Percentiles rank a stretch among this genome's conserved stretches.
phyloP scores from a whole-genome alignment of 257 asterid species.

The Striga asiatica region DNA sequence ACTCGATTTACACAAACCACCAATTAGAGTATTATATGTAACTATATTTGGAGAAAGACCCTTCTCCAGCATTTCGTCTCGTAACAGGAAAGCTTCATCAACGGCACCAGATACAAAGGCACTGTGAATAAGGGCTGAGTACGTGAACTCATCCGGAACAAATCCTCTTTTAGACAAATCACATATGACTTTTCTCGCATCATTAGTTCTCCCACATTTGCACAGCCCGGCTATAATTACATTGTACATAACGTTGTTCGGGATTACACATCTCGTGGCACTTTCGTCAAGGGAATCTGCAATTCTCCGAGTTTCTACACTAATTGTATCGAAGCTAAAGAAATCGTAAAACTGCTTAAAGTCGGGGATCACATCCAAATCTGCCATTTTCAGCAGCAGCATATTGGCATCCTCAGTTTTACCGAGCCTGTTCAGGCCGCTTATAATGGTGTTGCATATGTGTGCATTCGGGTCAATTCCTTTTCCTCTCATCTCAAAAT shows the following conservation, averaged over 20 bases:
- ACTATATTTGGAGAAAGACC: slow-evolving; percentile 68
- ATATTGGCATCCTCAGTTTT: slow-evolving; percentile 49
- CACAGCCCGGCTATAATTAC: slow-evolving; percentile 68
- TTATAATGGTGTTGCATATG: slow-evolving; percentile 57
- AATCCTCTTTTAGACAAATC: slow-evolving; percentile 51
- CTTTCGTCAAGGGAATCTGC: slow-evolving; percentile 42
- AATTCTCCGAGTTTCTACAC: slow-evolving; percentile 32
- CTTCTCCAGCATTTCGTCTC: slow-evolving; percentile 71
- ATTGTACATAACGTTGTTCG: slow-evolving; percentile 58
- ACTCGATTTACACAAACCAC: slow-evolving; percentile 78
- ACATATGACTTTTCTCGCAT: slow-evolving; percentile 46
- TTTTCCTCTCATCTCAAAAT: slow-evolving; percentile 63
- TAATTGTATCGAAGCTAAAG: slow-evolving; percentile 20
- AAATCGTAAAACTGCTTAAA: slow-evolving; percentile 31
- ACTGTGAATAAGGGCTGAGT: slow-evolving; percentile 65
- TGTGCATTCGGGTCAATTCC: slow-evolving; percentile 57
- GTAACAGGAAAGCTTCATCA: slow-evolving; percentile 67
- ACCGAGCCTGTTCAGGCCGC: slow-evolving; percentile 66
- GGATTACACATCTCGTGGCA: slow-evolving; percentile 26
- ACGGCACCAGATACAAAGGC: slow-evolving; percentile 50
- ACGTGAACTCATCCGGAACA: slow-evolving; percentile 75
- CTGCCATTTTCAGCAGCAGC: slow-evolving; percentile 54
- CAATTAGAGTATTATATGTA: slow-evolving; percentile 70
- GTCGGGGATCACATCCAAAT: slow-evolving; percentile 32
- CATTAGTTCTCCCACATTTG: slow-evolving; percentile 58